Conservation (phyloP, 192 early-diverging fungal genomes). For the Linnemannia exigua region DNA sequence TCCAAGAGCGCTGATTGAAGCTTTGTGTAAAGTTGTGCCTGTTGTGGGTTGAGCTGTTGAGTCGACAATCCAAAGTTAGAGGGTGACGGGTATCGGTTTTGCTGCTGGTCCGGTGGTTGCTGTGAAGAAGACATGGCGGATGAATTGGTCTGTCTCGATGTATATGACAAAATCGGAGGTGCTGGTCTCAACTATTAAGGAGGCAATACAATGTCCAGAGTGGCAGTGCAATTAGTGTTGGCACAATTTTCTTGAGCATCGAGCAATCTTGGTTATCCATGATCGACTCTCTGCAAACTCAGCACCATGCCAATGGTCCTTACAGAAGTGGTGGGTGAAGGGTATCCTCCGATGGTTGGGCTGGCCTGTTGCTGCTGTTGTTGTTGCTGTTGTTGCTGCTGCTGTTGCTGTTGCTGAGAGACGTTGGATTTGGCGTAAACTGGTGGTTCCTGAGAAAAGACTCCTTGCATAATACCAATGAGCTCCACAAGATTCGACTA, state of each 20-base stretch:
- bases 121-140: constrained; percentile 33
- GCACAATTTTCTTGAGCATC: not conserved
- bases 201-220: not conserved
- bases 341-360: constrained; percentile 50
- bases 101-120: constrained; percentile 32
- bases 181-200: constrained; percentile 39
- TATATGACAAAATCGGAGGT: constrained; percentile 48
- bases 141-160: constrained; percentile 27
- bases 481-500: constrained; percentile 66
- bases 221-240: not conserved
- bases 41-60: constrained; percentile 57
- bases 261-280: not conserved
- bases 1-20: constrained; percentile 60
- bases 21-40: constrained; percentile 74
- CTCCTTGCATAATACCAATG: constrained; percentile 74
- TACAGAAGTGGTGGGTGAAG: constrained; percentile 47
- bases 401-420: constrained; percentile 32
- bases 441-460: constrained; percentile 85
- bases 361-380: constrained; percentile 45
- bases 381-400: constrained; percentile 48
- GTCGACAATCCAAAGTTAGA: constrained; percentile 27
- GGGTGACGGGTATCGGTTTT: constrained; percentile 39
- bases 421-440: constrained; percentile 72
- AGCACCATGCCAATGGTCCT: not conserved
- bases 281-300: too few species aligned